Base-by-base conservation (phyloP, 2,329 filamentous ascomycete species). In the Epichloe typhina region DNA sequence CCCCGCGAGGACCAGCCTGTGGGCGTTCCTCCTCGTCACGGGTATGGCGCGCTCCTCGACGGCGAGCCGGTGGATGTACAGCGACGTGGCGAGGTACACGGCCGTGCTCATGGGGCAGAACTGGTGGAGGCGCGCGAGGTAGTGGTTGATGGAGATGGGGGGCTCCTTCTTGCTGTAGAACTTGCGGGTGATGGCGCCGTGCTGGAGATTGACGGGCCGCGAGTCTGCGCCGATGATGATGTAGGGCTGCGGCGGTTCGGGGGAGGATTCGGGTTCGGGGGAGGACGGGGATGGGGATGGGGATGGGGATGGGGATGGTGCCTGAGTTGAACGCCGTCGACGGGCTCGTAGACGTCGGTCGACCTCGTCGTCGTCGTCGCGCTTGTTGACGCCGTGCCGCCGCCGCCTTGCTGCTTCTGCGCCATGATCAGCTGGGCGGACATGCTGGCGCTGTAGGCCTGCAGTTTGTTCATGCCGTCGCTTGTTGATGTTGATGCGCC, bases 91-190 rank as follows among this genome's bases (percentile, higher is more conserved):
- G 26, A 98, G 81, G 68, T 95, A 96, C 9, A 97, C 91, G 23
- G 84, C 91, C 0, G 90, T 89, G 55, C 87, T 94, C 79, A 95
- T 89, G 3, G 93, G 90, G 62, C 91, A 97, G 70, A 86, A 96
- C 52, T 81, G 81, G 68, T 97, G 90, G 52, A 97, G 79, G 15
- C 91, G 86, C 60, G 83, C 74, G 23, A 97, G 77, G 63, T 97
- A 98, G 56, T 93, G 85, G 61, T 84, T 80, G 45, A 96, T 76
- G 37, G 82, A 77, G 57, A 97, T 91, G 11, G 86, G 83, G 19
- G 93, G 91, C 15, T 88, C 82, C 47, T 82, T 80, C 64, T 93
- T 95, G 56, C 86, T 91, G 71, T 93, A 94, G 69, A 98, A 98
- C 61, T 93, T 93, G 58, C 89, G 82, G 17, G 88, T 88, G 56